Percentiles rank a stretch among this genome's conserved stretches.
These are phyloP conservation scores for Rhodotorula glutinis DNA, from an alignment of 1,284 basidiomycete species.

Conservation along the genomic window DNA sequence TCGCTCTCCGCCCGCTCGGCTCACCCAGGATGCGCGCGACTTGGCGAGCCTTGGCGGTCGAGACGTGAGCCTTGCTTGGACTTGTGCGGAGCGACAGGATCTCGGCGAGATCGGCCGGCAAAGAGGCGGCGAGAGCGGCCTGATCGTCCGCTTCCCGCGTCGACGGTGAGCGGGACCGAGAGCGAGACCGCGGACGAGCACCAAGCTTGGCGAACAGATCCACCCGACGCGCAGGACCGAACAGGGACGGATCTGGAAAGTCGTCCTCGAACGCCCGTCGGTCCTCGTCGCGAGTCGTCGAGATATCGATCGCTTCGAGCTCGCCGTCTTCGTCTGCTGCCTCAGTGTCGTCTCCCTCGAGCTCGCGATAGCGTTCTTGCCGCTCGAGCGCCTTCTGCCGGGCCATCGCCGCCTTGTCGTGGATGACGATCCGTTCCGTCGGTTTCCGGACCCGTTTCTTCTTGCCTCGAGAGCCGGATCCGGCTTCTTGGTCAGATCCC, in stretches of 20 bases:
- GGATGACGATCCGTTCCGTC: slow-evolving; percentile 21
- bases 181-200: not conserved
- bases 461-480: not conserved
- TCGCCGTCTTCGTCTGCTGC: not conserved
- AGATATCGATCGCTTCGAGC: slow-evolving; percentile 3
- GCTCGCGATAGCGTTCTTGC: not conserved
- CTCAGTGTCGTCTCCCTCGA: not conserved
- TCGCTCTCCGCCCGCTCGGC: slow-evolving; percentile 2
- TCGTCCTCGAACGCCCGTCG: not conserved
- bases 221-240: not conserved
- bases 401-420: slow-evolving; percentile 6
- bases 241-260: not conserved
- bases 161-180: not conserved
- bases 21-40: slow-evolving; percentile 23
- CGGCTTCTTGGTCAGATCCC: slow-evolving; percentile 1
- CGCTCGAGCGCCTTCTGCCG: not conserved
- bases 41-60: slow-evolving; percentile 19
- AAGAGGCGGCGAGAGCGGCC: not conserved
- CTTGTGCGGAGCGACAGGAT: slow-evolving; percentile 31
- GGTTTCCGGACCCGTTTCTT: not conserved
- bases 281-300: not conserved
- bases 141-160: not conserved
- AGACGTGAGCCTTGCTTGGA: slow-evolving; percentile 13
- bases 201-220: not conserved
- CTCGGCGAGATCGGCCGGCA: slow-evolving; percentile 31